Evolutionary conservation across 306 rosid genomes (phyloP).

Genomic region (Calophaca sinica): DNA sequence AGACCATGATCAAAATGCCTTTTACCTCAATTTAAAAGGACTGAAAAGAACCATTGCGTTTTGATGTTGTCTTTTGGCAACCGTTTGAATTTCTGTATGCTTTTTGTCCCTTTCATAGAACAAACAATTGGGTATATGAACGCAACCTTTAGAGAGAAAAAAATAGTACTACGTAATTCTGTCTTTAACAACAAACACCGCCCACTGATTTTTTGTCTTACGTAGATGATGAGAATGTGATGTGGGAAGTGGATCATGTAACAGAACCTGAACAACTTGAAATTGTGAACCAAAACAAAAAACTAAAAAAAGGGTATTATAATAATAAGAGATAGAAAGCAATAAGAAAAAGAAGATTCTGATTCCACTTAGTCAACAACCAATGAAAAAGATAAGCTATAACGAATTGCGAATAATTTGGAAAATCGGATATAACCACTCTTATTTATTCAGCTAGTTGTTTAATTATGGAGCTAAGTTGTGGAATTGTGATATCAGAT

Average conservation of each 20-base stretch:
- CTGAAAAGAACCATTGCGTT: conserved; percentile 41
- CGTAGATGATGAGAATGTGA: conserved; percentile 45
- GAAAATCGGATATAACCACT: not conserved
- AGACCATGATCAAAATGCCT: conserved; percentile 32
- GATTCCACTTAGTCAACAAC: conserved; percentile 27
- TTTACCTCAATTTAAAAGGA: conserved; percentile 44
- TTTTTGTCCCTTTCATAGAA: conserved; percentile 51
- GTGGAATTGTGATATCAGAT: no score
- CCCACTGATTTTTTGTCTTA: conserved; percentile 51
- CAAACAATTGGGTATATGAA: conserved; percentile 39
- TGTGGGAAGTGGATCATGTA: conserved; percentile 39
- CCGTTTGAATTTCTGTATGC: conserved; percentile 44
- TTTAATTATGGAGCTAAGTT: no score
- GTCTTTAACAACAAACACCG: conserved; percentile 34
- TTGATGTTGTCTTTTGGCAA: conserved; percentile 35
- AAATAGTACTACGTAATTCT: not conserved
- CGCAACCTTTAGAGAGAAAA: conserved; percentile 38
- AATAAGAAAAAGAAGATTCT: conserved; percentile 2
- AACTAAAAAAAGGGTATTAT: not conserved
- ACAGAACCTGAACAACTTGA: not conserved
- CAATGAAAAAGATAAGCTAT: not conserved
- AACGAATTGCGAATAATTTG: not conserved
- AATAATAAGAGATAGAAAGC: not conserved
- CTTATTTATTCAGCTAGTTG: no score
- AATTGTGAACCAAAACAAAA: conserved; percentile 2